Evolutionary conservation across 2,329 filamentous ascomycete species (phyloP), one percentile per base, ranked within the genome.

Genomic region (Arthroderma uncinatum): DNA sequence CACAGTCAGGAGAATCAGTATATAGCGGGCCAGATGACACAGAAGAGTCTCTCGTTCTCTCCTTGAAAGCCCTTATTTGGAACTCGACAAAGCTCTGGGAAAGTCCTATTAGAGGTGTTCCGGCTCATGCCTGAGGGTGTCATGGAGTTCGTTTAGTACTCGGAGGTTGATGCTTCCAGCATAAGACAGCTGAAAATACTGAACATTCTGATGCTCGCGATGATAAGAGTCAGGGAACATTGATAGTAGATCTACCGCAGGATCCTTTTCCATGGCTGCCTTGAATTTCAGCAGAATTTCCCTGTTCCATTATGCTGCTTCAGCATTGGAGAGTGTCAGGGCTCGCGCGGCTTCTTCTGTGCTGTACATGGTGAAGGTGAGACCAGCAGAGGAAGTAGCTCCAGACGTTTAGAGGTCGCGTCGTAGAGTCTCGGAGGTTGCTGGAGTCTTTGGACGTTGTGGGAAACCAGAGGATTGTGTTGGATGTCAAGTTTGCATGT

Each of bases 11-110:
- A n/a, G n/a, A n/a, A n/a, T n/a, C n/a, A n/a, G n/a, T n/a, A n/a
- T n/a, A n/a, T n/a, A n/a, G n/a, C n/a, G n/a, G n/a, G n/a, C n/a
- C n/a, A n/a, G n/a, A n/a, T n/a, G n/a, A n/a, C n/a, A n/a, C n/a
- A n/a, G n/a, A n/a, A n/a, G n/a, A n/a, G n/a, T n/a, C n/a, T n/a
- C n/a, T n/a, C n/a, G n/a, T n/a, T n/a, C n/a, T n/a, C n/a, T n/a
- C n/a, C n/a, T n/a, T n/a, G n/a, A n/a, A n/a, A n/a, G n/a, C n/a
- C n/a, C n/a, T n/a, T n/a, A n/a, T n/a, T n/a, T n/a, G n/a, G n/a
- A n/a, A n/a, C n/a, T n/a, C n/a, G 7, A 68, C 59, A 16, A 69
- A 25, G 2, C 67, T 65, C 60, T 68, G 66, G 12, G 63, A n/a
- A n/a, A n/a, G n/a, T n/a, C n/a, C 60, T 55, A 58, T 68, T 2